These are phyloP conservation scores for Pestalotiopsis sp. DNA, from an alignment of 2,329 filamentous ascomycete species.

Conservation along the genomic window DNA sequence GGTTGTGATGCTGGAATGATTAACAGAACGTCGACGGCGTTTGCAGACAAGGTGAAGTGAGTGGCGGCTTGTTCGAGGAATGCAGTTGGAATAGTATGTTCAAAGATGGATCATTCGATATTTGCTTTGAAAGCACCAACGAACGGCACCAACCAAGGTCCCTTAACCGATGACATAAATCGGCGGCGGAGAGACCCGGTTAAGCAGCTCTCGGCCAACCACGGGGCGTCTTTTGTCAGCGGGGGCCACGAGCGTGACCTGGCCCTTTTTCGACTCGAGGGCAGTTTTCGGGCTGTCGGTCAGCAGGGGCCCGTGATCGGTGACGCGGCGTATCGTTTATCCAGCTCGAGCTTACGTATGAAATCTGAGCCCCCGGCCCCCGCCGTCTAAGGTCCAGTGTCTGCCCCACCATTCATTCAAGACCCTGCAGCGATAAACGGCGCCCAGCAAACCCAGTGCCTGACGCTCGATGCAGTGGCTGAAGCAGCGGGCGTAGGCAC, in stretches of 20 bases:
- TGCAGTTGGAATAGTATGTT: neutral
- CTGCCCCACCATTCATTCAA: neutral
- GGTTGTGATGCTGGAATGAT: neutral
- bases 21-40: neutral
- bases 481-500: neutral
- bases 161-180: constrained; percentile 13
- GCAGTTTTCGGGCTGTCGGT: neutral
- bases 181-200: constrained; percentile 4
- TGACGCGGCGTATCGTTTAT: neutral
- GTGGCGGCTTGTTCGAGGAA: neutral
- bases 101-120: constrained; percentile 11
- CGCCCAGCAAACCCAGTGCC: neutral
- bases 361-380: neutral
- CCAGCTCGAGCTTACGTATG: neutral
- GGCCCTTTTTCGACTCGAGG: neutral
- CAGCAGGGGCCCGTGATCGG: neutral
- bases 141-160: neutral
- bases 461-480: neutral
- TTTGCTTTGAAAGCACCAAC: constrained; percentile 13
- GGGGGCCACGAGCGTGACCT: neutral
- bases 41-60: neutral
- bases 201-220: constrained; percentile 4
- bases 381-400: neutral
- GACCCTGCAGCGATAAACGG: neutral
- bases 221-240: constrained; percentile 9